Evolutionary conservation across 495 filamentous ascomycete genomes (phyloP).

Genomic region (Talaromyces thailandensis): DNA sequence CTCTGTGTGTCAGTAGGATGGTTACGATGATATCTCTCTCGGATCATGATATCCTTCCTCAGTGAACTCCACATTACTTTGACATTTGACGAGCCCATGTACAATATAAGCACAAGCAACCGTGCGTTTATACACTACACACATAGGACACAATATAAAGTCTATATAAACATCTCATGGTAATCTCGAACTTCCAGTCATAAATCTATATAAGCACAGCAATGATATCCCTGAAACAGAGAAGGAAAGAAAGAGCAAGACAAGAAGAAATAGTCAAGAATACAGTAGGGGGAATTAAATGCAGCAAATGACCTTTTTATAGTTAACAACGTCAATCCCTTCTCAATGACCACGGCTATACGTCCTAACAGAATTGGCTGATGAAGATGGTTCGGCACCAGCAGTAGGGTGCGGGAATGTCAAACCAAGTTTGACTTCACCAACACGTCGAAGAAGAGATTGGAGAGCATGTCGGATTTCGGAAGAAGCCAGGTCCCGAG

Average conservation of each 20-base stretch:
- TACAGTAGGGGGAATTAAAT: constrained; percentile 7
- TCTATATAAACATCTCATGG: neutral
- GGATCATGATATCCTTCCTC: no score
- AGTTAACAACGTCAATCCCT: neutral
- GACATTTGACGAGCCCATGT: no score
- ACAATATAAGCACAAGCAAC: neutral
- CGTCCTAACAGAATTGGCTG: constrained; percentile 8
- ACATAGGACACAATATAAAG: neutral
- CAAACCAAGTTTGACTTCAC: constrained; percentile 72
- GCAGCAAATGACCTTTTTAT: constrained; percentile 3
- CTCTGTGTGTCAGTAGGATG: no score
- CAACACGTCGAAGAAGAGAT: constrained; percentile 65
- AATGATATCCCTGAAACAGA: constrained; percentile 27
- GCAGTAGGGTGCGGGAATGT: constrained; percentile 16
- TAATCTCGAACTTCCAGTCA: neutral
- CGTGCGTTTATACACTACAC: neutral
- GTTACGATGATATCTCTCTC: no score
- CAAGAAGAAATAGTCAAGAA: constrained; percentile 3
- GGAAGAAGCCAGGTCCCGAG: constrained; percentile 59
- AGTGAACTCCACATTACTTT: neutral
- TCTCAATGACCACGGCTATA: constrained; percentile 20
- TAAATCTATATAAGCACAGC: constrained; percentile 9
- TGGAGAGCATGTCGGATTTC: constrained; percentile 74
- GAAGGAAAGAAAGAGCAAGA: constrained; percentile 9
- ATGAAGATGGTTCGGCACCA: constrained; percentile 17